A percentile compares a stretch with the other conserved stretches of the same genome.
Evolutionary conservation across 495 filamentous ascomycete genomes (phyloP).

Genomic region (Aspergillus nanangensis): DNA sequence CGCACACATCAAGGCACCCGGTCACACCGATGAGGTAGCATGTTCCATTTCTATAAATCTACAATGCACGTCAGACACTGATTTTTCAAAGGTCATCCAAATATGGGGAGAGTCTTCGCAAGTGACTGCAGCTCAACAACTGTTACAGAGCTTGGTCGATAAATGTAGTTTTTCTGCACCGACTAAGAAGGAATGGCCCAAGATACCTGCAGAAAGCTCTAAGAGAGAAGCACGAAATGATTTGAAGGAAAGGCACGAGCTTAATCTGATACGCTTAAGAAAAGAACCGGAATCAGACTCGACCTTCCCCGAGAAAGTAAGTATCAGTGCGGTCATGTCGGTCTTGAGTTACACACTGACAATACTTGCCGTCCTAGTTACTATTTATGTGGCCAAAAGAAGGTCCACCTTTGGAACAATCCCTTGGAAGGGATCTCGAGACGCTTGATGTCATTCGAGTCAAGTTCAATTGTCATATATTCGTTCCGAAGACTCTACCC

Average conservation of each 20-base stretch:
- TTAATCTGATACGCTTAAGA: constrained; percentile 20
- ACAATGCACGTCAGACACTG: background rate
- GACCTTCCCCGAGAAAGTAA: constrained; percentile 23
- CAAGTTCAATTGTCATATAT: constrained; percentile 22
- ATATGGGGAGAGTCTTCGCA: constrained; percentile 20
- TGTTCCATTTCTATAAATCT: background rate
- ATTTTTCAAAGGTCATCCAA: constrained; percentile 9
- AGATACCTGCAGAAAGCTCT: constrained; percentile 10
- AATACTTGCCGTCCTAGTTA: constrained; percentile 11
- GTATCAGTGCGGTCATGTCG: background rate
- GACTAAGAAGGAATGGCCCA: constrained; percentile 19
- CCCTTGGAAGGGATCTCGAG: constrained; percentile 43
- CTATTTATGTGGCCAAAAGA: constrained; percentile 43
- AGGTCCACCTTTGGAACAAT: constrained; percentile 27
- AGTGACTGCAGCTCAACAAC: constrained; percentile 20
- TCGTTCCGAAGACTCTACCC: constrained; percentile 27
- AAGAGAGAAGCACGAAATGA: constrained; percentile 16
- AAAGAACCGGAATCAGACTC: constrained; percentile 21
- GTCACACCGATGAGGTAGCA: constrained; percentile 14
- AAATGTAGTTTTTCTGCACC: constrained; percentile 12
- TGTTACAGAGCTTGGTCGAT: constrained; percentile 15
- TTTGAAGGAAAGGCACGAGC: constrained; percentile 19
- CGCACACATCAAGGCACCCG: constrained; percentile 19
- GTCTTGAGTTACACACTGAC: too few species aligned
- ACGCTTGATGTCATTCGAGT: constrained; percentile 42